Percentiles rank a stretch among this genome's conserved stretches.
Conservation (phyloP, 352 stramenopile species). For the Globisporangium cylindrosporum region DNA sequence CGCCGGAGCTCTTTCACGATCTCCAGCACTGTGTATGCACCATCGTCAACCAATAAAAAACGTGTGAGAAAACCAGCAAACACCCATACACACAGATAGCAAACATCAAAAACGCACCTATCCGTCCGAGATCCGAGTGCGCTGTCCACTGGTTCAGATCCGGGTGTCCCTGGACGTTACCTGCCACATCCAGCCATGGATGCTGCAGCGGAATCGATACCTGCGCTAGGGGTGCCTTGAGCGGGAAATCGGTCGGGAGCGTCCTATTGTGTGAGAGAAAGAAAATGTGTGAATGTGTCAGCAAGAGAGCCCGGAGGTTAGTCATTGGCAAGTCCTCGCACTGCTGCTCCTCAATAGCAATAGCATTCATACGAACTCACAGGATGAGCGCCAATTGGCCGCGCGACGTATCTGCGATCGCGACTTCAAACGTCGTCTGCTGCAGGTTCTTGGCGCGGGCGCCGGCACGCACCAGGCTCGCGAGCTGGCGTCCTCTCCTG, state of each 20-base stretch:
- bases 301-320: background rate
- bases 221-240: conserved; percentile 66
- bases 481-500: conserved; percentile 70
- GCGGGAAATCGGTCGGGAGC: conserved; percentile 64
- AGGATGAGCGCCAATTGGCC: conserved; percentile 45
- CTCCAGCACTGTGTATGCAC: conserved; percentile 42
- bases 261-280: conserved; percentile 32
- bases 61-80: background rate
- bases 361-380: conserved; percentile 23
- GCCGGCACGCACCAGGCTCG: conserved; percentile 77
- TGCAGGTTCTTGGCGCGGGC: conserved; percentile 83
- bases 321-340: background rate
- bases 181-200: conserved; percentile 63
- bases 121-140: conserved; percentile 82
- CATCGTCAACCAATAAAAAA: background rate
- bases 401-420: conserved; percentile 54
- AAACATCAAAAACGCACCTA: conserved; percentile 25
- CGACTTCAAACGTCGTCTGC: conserved; percentile 82
- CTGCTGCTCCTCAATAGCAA: background rate
- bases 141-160: conserved; percentile 81
- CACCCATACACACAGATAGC: background rate
- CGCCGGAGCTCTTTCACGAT: conserved; percentile 59
- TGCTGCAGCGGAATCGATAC: conserved; percentile 70
- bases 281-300: background rate
- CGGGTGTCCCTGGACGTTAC: conserved; percentile 66